These are phyloP conservation scores for Colletotrichum eleusines DNA, from an alignment of 2,329 filamentous ascomycete genomes.

Conservation along the genomic window DNA sequence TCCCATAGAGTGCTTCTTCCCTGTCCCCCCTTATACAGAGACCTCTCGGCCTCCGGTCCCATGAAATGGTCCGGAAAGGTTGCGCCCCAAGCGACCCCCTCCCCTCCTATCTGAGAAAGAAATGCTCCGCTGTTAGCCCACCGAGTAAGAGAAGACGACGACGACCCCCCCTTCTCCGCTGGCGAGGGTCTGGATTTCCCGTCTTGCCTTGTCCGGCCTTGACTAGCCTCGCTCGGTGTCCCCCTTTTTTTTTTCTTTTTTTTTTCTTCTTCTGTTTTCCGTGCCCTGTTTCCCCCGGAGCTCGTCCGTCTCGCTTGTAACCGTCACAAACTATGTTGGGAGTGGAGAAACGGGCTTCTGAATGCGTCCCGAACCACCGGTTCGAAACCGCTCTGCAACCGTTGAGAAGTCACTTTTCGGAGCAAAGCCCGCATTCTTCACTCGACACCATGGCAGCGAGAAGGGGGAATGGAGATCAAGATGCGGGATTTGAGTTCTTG, in stretches of 20 bases:
- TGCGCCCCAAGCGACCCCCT: no score
- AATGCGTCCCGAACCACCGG: no score
- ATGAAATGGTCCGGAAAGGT: no score
- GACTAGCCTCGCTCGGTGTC: no score
- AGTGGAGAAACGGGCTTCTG: no score
- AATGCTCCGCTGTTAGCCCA: constrained; percentile 27
- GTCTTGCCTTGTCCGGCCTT: neutral
- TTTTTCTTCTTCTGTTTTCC: neutral
- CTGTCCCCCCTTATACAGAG: no score
- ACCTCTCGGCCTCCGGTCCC: no score
- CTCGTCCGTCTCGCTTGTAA: neutral
- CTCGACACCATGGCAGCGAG: no score
- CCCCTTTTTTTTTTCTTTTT: neutral
- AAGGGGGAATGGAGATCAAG: no score
- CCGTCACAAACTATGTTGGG: no score
- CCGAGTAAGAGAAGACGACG: neutral
- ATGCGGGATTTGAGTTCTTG: no score
- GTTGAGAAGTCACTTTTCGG: neutral
- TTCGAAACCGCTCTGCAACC: constrained; percentile 32
- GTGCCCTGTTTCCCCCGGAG: neutral
- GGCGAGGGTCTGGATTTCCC: neutral
- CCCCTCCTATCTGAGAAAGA: neutral
- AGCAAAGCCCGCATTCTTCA: neutral
- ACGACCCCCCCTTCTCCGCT: no score
- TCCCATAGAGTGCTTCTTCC: neutral